Conservation (phyloP, 768 basidiomycete genomes). For the Pleurotus pulmonarius region DNA sequence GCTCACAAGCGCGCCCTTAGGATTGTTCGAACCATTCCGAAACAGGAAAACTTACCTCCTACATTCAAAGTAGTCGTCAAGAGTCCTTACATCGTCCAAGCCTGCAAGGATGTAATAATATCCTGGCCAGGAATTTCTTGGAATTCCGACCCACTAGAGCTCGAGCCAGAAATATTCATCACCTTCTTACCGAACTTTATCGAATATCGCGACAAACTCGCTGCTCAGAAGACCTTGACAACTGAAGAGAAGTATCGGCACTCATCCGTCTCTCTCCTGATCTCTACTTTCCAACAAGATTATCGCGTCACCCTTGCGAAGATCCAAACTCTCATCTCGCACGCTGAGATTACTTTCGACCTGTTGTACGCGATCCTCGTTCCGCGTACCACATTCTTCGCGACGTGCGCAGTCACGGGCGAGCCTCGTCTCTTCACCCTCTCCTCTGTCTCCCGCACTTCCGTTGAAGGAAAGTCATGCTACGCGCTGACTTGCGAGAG, state of each 20-base stretch:
- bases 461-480: slow-evolving; percentile 29
- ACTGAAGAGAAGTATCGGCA: slow-evolving; percentile 39
- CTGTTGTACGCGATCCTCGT: slow-evolving; percentile 54
- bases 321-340: slow-evolving; percentile 43
- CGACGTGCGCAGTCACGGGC: slow-evolving; percentile 49
- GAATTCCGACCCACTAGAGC: slow-evolving; percentile 55
- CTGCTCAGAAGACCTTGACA: slow-evolving; percentile 30
- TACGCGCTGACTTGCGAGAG: slow-evolving; percentile 49
- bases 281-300: slow-evolving; percentile 45
- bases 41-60: slow-evolving; percentile 32
- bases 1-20: slow-evolving; percentile 20
- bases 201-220: slow-evolving; percentile 36
- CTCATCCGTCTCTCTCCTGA: slow-evolving; percentile 46
- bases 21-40: slow-evolving; percentile 48
- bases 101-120: slow-evolving; percentile 55
- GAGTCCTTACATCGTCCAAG: slow-evolving; percentile 53
- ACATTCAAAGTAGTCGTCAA: slow-evolving; percentile 54
- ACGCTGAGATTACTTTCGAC: slow-evolving; percentile 56
- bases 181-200: slow-evolving; percentile 46
- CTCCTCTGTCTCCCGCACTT: slow-evolving; percentile 31
- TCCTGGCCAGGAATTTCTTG: slow-evolving; percentile 60
- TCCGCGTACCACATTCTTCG: slow-evolving; percentile 47
- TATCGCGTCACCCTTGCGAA: slow-evolving; percentile 44
- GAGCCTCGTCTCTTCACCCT: slow-evolving; percentile 49
- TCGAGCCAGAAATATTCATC: slow-evolving; percentile 55